Evolutionary conservation across 1,284 basidiomycete species (phyloP).

Genomic region (Sporisorium scitamineum): DNA sequence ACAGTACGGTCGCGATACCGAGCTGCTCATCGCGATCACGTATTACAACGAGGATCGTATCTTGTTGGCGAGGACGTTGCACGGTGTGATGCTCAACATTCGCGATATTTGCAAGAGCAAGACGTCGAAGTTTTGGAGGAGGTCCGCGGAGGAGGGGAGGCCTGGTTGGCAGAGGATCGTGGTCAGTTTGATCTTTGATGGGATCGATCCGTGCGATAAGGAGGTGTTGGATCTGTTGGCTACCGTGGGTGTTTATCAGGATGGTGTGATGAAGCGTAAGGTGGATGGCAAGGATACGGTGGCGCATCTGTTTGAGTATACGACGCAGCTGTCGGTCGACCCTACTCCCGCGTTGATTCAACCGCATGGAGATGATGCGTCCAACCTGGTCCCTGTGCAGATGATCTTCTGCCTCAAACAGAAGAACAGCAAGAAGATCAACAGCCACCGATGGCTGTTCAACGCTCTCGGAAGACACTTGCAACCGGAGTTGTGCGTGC

Average conservation of each 20-base stretch:
- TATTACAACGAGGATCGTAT: conserved; percentile 94
- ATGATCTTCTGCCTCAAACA: conserved; percentile 95
- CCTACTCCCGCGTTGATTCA: conserved; percentile 87
- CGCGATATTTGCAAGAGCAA: conserved; percentile 98
- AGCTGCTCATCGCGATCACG: conserved; percentile 79
- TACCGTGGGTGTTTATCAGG: conserved; percentile 71
- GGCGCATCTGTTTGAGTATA: conserved; percentile 80
- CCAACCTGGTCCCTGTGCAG: conserved; percentile 90
- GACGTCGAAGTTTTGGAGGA: conserved; percentile 84
- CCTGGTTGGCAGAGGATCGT: conserved; percentile 90
- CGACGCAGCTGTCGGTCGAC: conserved; percentile 77
- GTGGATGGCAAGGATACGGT: conserved; percentile 91
- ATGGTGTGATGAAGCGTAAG: conserved; percentile 92
- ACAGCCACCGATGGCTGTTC: conserved; percentile 87
- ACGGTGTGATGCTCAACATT: conserved; percentile 97
- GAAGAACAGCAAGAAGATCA: conserved; percentile 83
- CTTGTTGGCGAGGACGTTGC: conserved; percentile 78
- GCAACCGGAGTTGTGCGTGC: conserved; percentile 66
- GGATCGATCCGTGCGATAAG: conserved; percentile 95
- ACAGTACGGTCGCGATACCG: conserved; percentile 89
- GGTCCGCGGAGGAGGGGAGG: conserved; percentile 79
- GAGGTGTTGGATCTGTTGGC: conserved; percentile 70
- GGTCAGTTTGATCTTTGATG: conserved; percentile 85
- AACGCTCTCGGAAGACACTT: conserved; percentile 87
- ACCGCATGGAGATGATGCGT: conserved; percentile 83